A percentile compares a stretch with the other conserved stretches of the same genome.
Conservation (phyloP, 2,329 filamentous ascomycete genomes). For the Falciphora oryzae region DNA sequence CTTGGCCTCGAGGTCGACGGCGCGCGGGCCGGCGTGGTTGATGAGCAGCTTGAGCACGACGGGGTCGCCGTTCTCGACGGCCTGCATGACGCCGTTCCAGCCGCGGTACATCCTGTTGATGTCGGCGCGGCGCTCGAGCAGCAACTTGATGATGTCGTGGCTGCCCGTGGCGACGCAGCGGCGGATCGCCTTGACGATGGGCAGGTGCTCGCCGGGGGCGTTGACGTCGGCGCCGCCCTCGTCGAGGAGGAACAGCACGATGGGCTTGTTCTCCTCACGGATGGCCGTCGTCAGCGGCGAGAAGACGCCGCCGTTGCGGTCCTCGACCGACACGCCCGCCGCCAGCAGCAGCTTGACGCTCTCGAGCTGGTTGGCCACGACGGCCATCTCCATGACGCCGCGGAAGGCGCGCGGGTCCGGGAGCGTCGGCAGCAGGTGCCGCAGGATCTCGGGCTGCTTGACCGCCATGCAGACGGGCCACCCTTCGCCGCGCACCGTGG, state of each 20-base stretch:
- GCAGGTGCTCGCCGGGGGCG: slow-evolving; percentile 60
- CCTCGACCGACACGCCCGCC: slow-evolving; percentile 62
- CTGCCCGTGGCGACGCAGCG: slow-evolving; percentile 46
- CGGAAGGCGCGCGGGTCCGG: slow-evolving; percentile 42
- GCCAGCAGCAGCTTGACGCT: slow-evolving; percentile 59
- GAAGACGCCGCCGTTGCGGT: slow-evolving; percentile 68
- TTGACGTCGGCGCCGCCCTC: slow-evolving; percentile 20
- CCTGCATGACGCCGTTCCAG: slow-evolving; percentile 61
- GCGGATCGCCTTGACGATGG: slow-evolving; percentile 63
- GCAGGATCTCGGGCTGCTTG: slow-evolving; percentile 52
- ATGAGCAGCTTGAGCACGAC: slow-evolving; percentile 47
- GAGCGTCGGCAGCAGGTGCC: slow-evolving; percentile 40
- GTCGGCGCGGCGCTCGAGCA: slow-evolving; percentile 59
- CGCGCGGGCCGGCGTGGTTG: slow-evolving; percentile 20
- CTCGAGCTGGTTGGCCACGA: slow-evolving; percentile 55
- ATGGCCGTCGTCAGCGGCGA: slow-evolving; percentile 32
- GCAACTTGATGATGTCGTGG: slow-evolving; percentile 54
- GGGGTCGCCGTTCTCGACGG: slow-evolving; percentile 57
- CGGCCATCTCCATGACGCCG: slow-evolving; percentile 25
- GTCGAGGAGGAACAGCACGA: slow-evolving; percentile 41
- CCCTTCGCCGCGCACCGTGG: slow-evolving; percentile 23
- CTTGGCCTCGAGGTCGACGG: slow-evolving; percentile 19
- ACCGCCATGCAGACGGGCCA: slow-evolving; percentile 69
- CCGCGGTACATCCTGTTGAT: slow-evolving; percentile 63
- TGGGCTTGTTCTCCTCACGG: slow-evolving; percentile 39